Base-by-base conservation (phyloP, 1,139 yeast species). In the Saccharomyces hybrid region DNA sequence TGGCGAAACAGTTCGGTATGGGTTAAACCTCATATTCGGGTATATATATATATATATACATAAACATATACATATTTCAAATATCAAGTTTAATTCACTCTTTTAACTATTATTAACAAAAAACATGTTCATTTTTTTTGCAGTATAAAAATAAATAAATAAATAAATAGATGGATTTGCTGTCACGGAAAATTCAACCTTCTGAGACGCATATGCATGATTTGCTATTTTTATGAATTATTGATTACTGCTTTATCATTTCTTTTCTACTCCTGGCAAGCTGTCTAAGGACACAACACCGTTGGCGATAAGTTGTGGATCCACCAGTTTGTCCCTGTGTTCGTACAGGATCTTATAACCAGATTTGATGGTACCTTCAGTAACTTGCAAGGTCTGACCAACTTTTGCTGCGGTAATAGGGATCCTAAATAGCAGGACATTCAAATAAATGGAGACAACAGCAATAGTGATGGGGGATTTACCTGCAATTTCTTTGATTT, bases 381-480 rank as follows among this genome's bases (percentile, higher is more conserved):
- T 88, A 23, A 93, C 99, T 60, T 97, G 99, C n/a, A 97, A 83
- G 64, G 88, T 88, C 62, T 90, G 97, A 7, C 96, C 88, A 56
- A 93, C 91, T 67, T 83, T 86, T 2, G 87, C 75, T 1, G 97
- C 95, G 7, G 88, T 52, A 60, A 71, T 70, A 57, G 83, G 85
- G 4, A 79, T 84, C 41, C 88, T 88, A 71, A 91, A 91, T 25
- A 93, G 75, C 14, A 88, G 75, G 5, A 95, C 87, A 3, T 97
- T 90, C 88, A 93, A 86, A 73, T 91, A 93, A 52, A 93, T 93
- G 3, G 95, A 96, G 0, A 98, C 95, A 6, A 98, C 98, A 0
- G 99, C 98, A 66, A 93, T 89, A 42, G 99, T 93, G 51, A 93
- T 91, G 32, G 99, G 99, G 1, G 97, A 89, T 63, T 97, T 82